Evolutionary conservation across 352 stramenopile genomes (phyloP).

Genomic region (Phytophthora niederhauseri): DNA sequence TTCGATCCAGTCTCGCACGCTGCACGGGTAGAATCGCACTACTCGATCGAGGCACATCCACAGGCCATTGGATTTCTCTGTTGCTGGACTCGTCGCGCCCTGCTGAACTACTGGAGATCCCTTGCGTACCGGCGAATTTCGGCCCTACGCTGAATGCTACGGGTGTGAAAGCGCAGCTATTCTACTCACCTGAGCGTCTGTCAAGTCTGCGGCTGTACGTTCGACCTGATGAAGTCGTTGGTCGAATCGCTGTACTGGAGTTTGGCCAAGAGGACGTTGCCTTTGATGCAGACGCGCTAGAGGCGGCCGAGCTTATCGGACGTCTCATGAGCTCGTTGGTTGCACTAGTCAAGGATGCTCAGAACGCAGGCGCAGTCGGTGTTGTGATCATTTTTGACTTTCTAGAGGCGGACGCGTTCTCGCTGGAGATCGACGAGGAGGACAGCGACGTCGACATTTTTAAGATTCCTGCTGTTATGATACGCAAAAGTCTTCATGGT

Average conservation of each 20-base stretch:
- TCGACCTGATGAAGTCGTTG: conserved; percentile 66
- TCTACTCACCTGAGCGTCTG: conserved; percentile 74
- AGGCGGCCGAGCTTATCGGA: conserved; percentile 62
- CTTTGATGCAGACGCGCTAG: conserved; percentile 56
- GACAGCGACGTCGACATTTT: conserved; percentile 40
- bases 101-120: conserved; percentile 54
- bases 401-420: conserved; percentile 68
- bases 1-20: conserved; percentile 46
- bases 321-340: conserved; percentile 73
- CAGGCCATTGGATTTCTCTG: conserved; percentile 62
- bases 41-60: conserved; percentile 61
- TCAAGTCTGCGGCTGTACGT: conserved; percentile 66
- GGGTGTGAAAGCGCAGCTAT: conserved; percentile 50
- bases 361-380: conserved; percentile 55
- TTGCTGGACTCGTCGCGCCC: conserved; percentile 27
- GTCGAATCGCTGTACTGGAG: conserved; percentile 70
- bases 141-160: conserved; percentile 45
- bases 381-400: conserved; percentile 77
- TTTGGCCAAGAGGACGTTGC: conserved; percentile 68
- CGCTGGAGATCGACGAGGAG: conserved; percentile 56
- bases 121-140: conserved; percentile 61
- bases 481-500: conserved; percentile 59
- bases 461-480: conserved; percentile 69
- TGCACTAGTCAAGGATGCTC: conserved; percentile 76
- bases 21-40: conserved; percentile 61